Base-by-base conservation (phyloP, 257 asterid genomes). In the Voacanga thouarsii region DNA sequence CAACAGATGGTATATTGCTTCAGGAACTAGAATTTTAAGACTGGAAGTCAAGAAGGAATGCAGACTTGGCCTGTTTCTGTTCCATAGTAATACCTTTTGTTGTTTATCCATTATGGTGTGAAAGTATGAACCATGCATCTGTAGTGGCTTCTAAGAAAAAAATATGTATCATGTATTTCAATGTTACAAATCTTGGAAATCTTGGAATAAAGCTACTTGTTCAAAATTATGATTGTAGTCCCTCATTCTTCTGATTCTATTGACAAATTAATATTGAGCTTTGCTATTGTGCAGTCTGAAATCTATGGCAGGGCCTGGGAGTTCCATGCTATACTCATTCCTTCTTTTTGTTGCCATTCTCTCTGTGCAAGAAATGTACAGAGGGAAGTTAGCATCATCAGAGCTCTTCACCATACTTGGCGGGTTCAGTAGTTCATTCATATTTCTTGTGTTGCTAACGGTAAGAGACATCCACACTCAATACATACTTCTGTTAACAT, bases 391-490 rank as follows among this genome's bases (percentile, higher is more conserved):
- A 85, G 98, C 96, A 67, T 94, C 99, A 66, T 88, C 99, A 24
- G 97, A 94, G 88, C 85, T 94, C 81, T 90, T 88, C 80, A 94
- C 99, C 14, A 92, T 94, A 86, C 90, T 92, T 74, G 99, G 99
- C 82, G 99, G 99, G 30, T 91, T 94, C 82, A 89, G 91, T 68
- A 92, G 98, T 81, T 91, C 99, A 43, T 82, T 94, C 82, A 75
- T 94, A 77, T 94, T 94, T 86, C 91, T 94, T 69, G 69, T 83
- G 79, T 82, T 92, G 81, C 87, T 88, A 76, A 90, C 97, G 76
- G 99, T 94, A 80, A 81, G 89, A 21, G 33, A 68, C 26, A 41
- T 12, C 53, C 28, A 41, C 41, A 21, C 24, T 6, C 61, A 19
- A 4, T 68, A n/a, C 73, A 41, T 41, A 19, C 5, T 66, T 9